Percentiles rank a stretch among this genome's conserved stretches.
Conservation (phyloP, 768 basidiomycete species). For the Gautieria morchelliformis region DNA sequence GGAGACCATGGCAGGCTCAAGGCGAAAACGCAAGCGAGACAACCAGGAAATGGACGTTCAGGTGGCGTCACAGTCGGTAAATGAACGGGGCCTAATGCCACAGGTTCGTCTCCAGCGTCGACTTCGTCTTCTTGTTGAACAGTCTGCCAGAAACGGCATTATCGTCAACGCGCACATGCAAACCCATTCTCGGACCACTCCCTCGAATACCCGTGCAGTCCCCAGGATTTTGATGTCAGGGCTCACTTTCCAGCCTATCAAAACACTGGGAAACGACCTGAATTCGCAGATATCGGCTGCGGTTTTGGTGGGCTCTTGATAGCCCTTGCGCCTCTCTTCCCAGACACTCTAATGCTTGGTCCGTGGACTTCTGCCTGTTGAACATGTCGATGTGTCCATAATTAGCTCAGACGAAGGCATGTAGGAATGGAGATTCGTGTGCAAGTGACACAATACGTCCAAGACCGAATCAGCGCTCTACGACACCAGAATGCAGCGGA, state of each 20-base stretch:
- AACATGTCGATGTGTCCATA: not conserved
- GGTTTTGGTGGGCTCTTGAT: conserved; percentile 95
- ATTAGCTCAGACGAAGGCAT: not conserved
- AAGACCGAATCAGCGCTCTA: conserved; percentile 87
- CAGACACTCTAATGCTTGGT: conserved; percentile 92
- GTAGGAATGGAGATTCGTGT: conserved; percentile 95
- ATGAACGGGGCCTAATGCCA: conserved; percentile 1
- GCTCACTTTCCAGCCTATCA: conserved; percentile 71
- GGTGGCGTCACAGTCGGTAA: not conserved
- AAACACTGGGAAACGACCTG: conserved; percentile 52
- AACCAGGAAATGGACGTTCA: not conserved
- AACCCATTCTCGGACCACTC: conserved; percentile 85
- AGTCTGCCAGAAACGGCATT: conserved; percentile 63
- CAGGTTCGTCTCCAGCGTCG: not conserved
- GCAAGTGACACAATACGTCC: conserved; percentile 92
- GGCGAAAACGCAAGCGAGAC: conserved; percentile 2
- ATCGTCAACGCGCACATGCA: conserved; percentile 75
- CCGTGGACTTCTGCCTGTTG: conserved; percentile 18
- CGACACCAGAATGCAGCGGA: conserved; percentile 45
- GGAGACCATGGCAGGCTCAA: not conserved
- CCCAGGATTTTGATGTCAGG: conserved; percentile 70
- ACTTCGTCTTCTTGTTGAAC: not conserved
- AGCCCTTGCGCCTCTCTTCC: conserved; percentile 80
- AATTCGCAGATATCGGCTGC: conserved; percentile 96
- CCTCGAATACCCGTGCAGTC: conserved; percentile 77